A percentile compares a stretch with the other conserved stretches of the same genome.
Conservation (phyloP, 345 rosid genomes). For the Crucihimalaya himalaica region DNA sequence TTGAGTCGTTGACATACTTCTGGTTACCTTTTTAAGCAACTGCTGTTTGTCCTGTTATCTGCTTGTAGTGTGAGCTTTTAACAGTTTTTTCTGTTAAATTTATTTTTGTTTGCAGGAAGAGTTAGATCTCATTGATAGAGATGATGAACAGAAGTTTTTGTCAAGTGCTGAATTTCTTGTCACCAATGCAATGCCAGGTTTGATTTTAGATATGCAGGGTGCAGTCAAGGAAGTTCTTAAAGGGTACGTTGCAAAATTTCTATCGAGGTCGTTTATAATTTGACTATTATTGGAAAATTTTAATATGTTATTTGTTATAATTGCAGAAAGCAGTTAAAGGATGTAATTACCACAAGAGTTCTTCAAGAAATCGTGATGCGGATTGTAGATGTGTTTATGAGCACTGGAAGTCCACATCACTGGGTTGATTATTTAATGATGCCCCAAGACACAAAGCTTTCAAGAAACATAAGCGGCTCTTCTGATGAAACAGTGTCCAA, state of each 20-base stretch:
- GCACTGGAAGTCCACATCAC: conserved; percentile 60
- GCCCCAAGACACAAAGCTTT: conserved; percentile 50
- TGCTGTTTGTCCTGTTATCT: not conserved
- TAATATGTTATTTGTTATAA: not conserved
- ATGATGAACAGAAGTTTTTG: conserved; percentile 71
- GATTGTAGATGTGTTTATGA: conserved; percentile 69
- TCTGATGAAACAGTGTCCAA: conserved; percentile 39
- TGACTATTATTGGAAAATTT: not conserved
- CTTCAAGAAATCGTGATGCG: conserved; percentile 64
- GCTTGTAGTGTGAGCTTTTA: not conserved
- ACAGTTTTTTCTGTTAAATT: not conserved
- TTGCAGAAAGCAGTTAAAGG: conserved; percentile 79
- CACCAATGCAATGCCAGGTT: conserved; percentile 50
- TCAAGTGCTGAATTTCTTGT: conserved; percentile 80
- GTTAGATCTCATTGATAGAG: conserved; percentile 60
- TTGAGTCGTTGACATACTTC: not conserved
- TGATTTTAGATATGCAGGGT: conserved; percentile 60
- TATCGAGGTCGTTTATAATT: not conserved
- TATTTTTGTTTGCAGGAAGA: conserved; percentile 55
- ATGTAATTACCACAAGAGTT: conserved; percentile 46
- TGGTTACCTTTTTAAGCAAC: not conserved
- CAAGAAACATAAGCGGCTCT: conserved; percentile 9
- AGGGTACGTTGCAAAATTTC: conserved; percentile 45
- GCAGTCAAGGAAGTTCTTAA: conserved; percentile 65
- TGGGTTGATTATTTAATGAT: conserved; percentile 76